These are phyloP conservation scores for Lentinula boryana DNA, from an alignment of 768 basidiomycete genomes.

Conservation along the genomic window DNA sequence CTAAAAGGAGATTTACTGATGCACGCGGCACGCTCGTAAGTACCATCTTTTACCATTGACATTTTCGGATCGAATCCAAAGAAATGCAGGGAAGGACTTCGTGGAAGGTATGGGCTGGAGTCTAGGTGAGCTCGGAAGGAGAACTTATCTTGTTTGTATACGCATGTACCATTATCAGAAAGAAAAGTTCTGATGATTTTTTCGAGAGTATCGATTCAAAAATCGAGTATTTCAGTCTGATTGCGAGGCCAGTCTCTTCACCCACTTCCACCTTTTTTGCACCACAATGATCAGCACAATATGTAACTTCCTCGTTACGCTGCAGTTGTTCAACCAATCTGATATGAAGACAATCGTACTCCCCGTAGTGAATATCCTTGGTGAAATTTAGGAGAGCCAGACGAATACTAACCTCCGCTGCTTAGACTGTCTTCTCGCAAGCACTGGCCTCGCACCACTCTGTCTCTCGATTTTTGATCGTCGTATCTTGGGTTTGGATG, in stretches of 20 bases:
- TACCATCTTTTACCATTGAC: too few relatives aligned
- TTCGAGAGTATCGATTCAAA: not conserved
- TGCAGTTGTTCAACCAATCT: conserved; percentile 1
- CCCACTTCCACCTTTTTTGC: not conserved
- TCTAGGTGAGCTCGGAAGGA: too few relatives aligned
- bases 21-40: too few relatives aligned
- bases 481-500: conserved; percentile 31
- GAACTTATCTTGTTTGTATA: not conserved
- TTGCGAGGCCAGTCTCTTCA: not conserved
- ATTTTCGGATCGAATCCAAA: too few relatives aligned
- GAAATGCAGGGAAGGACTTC: too few relatives aligned
- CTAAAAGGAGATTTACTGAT: too few relatives aligned
- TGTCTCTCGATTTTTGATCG: conserved; percentile 9
- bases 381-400: not conserved
- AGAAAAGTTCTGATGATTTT: not conserved
- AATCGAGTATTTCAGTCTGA: not conserved
- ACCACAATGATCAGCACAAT: not conserved
- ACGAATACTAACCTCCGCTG: not conserved
- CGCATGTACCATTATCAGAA: not conserved
- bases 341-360: conserved; percentile 1
- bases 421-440: not conserved
- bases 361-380: not conserved
- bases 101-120: too few relatives aligned
- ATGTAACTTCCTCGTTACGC: not conserved
- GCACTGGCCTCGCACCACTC: not conserved